A percentile compares a stretch with the other conserved stretches of the same genome.
phyloP scores from a whole-genome alignment of 768 basidiomycete species.

The Pleurotus ostreatus region DNA sequence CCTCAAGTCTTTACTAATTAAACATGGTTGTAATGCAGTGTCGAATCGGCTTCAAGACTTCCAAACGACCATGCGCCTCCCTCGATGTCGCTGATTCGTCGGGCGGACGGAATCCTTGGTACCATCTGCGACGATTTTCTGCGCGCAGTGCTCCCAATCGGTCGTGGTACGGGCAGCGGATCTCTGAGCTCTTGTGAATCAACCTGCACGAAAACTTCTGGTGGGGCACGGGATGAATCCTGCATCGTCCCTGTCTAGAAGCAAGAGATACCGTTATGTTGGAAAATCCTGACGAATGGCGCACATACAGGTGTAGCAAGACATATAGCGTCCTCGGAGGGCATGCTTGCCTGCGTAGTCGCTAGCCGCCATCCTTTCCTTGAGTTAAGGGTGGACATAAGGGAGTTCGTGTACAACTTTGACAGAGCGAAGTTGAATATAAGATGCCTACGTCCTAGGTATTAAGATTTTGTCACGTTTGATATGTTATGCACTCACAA shows the following conservation, averaged over 20 bases:
- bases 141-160: neutral
- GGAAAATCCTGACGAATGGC: neutral
- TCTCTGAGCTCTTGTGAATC: neutral
- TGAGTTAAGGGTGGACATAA: slow-evolving; percentile 35
- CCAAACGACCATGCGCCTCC: no score
- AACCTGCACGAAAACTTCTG: neutral
- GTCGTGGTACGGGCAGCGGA: neutral
- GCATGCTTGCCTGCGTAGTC: slow-evolving; percentile 1
- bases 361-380: slow-evolving; percentile 25
- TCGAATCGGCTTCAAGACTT: no score
- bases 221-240: neutral
- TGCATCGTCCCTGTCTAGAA: neutral
- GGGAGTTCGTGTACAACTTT: slow-evolving; percentile 35
- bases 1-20: no score
- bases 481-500: slow-evolving; percentile 13
- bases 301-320: neutral
- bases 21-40: no score
- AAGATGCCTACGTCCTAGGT: slow-evolving; percentile 24
- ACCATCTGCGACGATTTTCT: neutral
- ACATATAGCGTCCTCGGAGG: neutral
- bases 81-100: no score
- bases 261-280: neutral
- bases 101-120: no score
- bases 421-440: slow-evolving; percentile 34
- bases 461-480: neutral